phyloP scores from a whole-genome alignment of 768 basidiomycete genomes.

The Boletus rubropictus region DNA sequence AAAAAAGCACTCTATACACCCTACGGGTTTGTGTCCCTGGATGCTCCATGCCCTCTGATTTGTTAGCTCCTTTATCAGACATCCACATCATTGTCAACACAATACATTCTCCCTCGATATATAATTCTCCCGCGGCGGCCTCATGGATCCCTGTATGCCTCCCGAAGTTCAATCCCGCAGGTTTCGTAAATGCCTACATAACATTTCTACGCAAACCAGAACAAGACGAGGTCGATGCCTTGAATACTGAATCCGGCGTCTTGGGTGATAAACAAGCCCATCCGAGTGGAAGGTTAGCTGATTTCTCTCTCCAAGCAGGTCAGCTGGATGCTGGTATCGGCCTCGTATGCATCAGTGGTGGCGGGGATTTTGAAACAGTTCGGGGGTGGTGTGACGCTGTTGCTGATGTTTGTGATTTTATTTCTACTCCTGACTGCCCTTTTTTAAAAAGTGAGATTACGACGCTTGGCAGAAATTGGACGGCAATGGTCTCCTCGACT shows the following conservation, averaged over 20 bases:
- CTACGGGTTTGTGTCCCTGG: constrained; percentile 54
- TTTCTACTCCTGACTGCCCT: not conserved
- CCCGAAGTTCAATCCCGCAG: constrained; percentile 85
- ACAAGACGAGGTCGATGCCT: constrained; percentile 4
- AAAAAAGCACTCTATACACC: constrained; percentile 91
- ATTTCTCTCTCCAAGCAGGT: constrained; percentile 10
- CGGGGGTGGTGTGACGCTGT: constrained; percentile 69
- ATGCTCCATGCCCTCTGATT: not conserved
- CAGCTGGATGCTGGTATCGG: constrained; percentile 42
- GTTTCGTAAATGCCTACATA: constrained; percentile 90
- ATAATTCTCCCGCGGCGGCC: constrained; percentile 71
- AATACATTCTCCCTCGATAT: constrained; percentile 73
- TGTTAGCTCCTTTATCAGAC: constrained; percentile 38
- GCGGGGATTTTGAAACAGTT: constrained; percentile 81
- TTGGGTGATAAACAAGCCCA: constrained; percentile 3
- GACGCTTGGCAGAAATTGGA: constrained; percentile 51
- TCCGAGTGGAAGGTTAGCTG: not conserved
- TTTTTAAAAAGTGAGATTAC: not conserved
- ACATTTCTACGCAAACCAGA: constrained; percentile 53
- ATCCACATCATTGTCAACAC: constrained; percentile 92
- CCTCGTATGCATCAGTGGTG: constrained; percentile 75
- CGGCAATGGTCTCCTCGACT: constrained; percentile 49
- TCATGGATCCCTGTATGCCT: constrained; percentile 95
- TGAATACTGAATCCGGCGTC: not conserved
- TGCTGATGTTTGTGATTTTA: constrained; percentile 40